phyloP scores from a whole-genome alignment of 164 flowering plant genomes.

The Vitis riparia region DNA sequence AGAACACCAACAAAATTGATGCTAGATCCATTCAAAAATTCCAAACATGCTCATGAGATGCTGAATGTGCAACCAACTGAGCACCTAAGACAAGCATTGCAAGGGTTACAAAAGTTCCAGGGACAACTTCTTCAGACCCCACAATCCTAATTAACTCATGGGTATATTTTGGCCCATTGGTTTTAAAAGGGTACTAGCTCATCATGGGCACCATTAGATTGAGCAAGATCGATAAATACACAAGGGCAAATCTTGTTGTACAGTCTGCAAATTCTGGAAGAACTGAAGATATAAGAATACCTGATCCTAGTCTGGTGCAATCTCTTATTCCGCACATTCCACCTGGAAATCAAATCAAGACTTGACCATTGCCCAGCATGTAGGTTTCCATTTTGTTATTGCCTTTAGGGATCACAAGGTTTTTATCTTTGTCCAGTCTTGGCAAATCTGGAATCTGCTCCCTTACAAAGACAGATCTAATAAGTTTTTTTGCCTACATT shows the following conservation, averaged over 20 bases:
- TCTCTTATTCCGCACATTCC: too few relatives aligned
- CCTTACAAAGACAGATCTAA: too few relatives aligned
- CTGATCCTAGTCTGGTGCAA: slow-evolving; percentile 61
- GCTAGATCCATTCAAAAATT: slow-evolving; percentile 82
- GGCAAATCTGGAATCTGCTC: too few relatives aligned
- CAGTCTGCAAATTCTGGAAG: slow-evolving; percentile 74
- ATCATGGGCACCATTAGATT: slow-evolving; percentile 91
- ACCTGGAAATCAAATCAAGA: too few relatives aligned
- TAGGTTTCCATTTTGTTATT: too few relatives aligned
- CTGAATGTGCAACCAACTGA: slow-evolving; percentile 87
- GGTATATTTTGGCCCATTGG: slow-evolving; percentile 95
- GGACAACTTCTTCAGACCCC: slow-evolving; percentile 71
- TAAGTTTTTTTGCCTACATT: too few relatives aligned
- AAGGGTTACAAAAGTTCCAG: slow-evolving; percentile 76
- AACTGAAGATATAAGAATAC: slow-evolving; percentile 83
- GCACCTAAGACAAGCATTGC: slow-evolving; percentile 94
- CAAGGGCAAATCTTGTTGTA: slow-evolving; percentile 91
- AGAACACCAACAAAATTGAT: slow-evolving; percentile 82
- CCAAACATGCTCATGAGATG: slow-evolving; percentile 92
- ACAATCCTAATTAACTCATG: slow-evolving; percentile 92
- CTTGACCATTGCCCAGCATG: too few relatives aligned
- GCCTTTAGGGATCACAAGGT: too few relatives aligned
- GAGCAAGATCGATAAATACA: slow-evolving; percentile 92
- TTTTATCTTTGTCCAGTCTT: too few relatives aligned
- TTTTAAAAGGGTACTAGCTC: slow-evolving; percentile 85